A percentile compares a stretch with the other conserved stretches of the same genome.
These are phyloP conservation scores for Saccharomycopsis vini DNA, from an alignment of 805 yeast species.

Conservation along the genomic window DNA sequence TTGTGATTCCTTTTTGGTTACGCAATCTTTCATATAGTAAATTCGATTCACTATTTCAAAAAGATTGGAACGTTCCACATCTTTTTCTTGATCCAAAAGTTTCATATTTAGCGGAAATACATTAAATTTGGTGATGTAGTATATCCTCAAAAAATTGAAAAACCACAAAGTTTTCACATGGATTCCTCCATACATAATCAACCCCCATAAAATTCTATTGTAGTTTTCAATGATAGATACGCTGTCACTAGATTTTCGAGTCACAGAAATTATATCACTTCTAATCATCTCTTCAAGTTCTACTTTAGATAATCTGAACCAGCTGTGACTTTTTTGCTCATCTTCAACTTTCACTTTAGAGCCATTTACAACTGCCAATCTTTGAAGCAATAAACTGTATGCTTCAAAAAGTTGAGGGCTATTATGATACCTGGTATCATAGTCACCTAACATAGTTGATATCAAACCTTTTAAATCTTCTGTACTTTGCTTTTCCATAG, in stretches of 20 bases:
- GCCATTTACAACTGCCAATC: no score
- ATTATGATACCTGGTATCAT: no score
- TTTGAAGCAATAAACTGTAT: no score
- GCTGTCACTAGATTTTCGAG: slow-evolving; percentile 31
- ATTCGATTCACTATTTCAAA: background rate
- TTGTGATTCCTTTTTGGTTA: background rate
- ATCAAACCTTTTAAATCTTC: no score
- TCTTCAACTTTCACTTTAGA: no score
- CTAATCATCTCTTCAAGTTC: slow-evolving; percentile 30
- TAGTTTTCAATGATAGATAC: slow-evolving; percentile 27
- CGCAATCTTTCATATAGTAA: background rate
- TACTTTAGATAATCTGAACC: slow-evolving; percentile 6
- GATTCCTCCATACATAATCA: slow-evolving; percentile 36
- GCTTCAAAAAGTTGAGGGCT: no score
- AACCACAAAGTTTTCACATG: slow-evolving; percentile 36
- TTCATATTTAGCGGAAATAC: slow-evolving; percentile 3
- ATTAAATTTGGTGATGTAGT: slow-evolving; percentile 18
- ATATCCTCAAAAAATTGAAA: slow-evolving; percentile 31
- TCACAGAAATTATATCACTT: slow-evolving; percentile 30
- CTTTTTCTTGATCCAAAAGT: background rate
- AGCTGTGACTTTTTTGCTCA: no score
- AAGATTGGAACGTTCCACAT: no score
- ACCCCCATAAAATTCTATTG: slow-evolving; percentile 34
- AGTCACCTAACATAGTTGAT: no score
- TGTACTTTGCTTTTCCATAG: no score